A percentile compares a stretch with the other conserved stretches of the same genome.
Conservation (phyloP, 1,284 basidiomycete genomes). For the Sanghuangporus baumii region DNA sequence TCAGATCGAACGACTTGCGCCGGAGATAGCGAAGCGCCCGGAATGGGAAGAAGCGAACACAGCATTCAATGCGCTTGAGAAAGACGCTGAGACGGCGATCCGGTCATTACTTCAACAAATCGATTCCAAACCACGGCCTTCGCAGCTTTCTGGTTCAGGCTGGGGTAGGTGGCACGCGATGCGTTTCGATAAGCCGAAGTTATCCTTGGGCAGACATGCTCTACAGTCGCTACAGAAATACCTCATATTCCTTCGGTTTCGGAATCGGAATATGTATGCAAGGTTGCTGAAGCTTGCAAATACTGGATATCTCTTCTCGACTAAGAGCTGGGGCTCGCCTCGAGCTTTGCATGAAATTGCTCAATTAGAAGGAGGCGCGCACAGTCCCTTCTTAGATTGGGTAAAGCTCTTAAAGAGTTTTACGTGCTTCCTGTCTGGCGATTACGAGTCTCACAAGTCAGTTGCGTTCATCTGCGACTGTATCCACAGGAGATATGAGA, state of each 20-base stretch:
- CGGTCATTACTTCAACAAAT: slow-evolving; percentile 30
- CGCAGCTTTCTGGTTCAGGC: slow-evolving; percentile 15
- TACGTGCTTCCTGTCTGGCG: slow-evolving; percentile 7
- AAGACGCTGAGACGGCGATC: slow-evolving; percentile 31
- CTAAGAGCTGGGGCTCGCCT: slow-evolving; percentile 21
- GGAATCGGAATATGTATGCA: slow-evolving; percentile 43
- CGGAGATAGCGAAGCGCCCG: slow-evolving; percentile 30
- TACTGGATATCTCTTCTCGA: slow-evolving; percentile 20
- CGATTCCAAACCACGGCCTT: slow-evolving; percentile 22
- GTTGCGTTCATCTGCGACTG: slow-evolving; percentile 16
- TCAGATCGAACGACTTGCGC: slow-evolving; percentile 31
- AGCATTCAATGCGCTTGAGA: slow-evolving; percentile 38
- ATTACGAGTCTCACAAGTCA: slow-evolving; percentile 14
- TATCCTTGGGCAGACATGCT: slow-evolving; percentile 28
- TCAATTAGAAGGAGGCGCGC: neutral
- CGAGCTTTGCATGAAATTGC: slow-evolving; percentile 16
- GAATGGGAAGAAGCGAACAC: slow-evolving; percentile 35
- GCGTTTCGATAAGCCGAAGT: neutral
- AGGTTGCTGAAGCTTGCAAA: slow-evolving; percentile 18
- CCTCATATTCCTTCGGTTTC: slow-evolving; percentile 48
- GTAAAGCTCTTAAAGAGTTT: slow-evolving; percentile 12
- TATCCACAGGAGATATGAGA: slow-evolving; percentile 25
- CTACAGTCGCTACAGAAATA: slow-evolving; percentile 40
- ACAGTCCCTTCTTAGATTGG: slow-evolving; percentile 3
- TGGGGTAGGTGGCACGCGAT: neutral